Evolutionary conservation across 495 filamentous ascomycete genomes (phyloP), one percentile per base, ranked within the genome.

Genomic region (Neurospora sp.): DNA sequence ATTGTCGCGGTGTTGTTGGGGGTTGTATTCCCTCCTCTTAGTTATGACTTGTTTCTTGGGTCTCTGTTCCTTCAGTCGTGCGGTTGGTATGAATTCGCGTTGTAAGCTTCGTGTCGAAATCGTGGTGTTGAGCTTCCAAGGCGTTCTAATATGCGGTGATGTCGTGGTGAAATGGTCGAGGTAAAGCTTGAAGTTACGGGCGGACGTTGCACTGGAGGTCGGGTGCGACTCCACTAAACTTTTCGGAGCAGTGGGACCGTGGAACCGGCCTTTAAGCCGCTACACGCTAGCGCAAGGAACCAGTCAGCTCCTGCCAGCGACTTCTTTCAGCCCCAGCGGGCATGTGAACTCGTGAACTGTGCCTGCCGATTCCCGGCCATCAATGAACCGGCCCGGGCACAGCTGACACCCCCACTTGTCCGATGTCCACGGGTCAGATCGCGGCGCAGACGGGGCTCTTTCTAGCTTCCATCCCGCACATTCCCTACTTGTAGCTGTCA

Each of bases 1-100:
- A 99, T 99, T 44, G 60, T 79, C 79, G 84, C 78, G 79, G 73
- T 62, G 71, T 72, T 71, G 7, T 69, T 71, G 23, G 39, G 46
- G 42, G 37, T 27, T 46, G 10, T 71, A 2, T 35, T 35, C 27
- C 54, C 54, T 62, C 54, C 6, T 54, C 69, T 40, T 35, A 35
- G 31, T 35, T 35, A 35, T 35, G 35, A 35, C 35, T 35, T 35
- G 35, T 35, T 35, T 35, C 35, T 5, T 35, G 35, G 3, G 3
- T 35, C 4, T 35, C 35, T 5, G 72, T 70, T 31, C 11, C 11
- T 35, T 66, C 4, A 2, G 3, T 39, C 69, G 14, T 35, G n/a
- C 27, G 2, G 39, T 18, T 35, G 23, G 4, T 6, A 14, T 60
- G 49, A 16, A 16, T 3, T 18, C 9, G 27, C 12, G 12, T 16